Evolutionary conservation across 2,329 filamentous ascomycete genomes (phyloP).

Genomic region (Dendrostoma leiphaemia): DNA sequence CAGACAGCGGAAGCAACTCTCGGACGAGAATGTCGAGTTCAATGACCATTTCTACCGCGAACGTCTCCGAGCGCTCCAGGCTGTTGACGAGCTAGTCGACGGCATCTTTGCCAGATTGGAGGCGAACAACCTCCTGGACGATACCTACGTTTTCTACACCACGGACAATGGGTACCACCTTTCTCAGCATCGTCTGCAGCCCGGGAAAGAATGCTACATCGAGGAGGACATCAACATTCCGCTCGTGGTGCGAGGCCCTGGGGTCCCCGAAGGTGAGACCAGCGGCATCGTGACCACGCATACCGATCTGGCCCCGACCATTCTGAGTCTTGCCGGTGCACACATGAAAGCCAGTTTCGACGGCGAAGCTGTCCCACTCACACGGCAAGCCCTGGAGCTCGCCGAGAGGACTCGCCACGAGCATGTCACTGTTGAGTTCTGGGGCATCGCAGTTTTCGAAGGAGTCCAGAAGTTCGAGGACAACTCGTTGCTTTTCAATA

Average conservation of each 20-base stretch:
- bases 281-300: slow-evolving; percentile 55
- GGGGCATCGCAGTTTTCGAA: slow-evolving; percentile 35
- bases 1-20: slow-evolving; percentile 34
- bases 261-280: slow-evolving; percentile 40
- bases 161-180: slow-evolving; percentile 61
- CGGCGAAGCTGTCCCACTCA: slow-evolving; percentile 45
- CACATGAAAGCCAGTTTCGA: slow-evolving; percentile 51
- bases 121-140: slow-evolving; percentile 55
- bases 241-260: slow-evolving; percentile 58
- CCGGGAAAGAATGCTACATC: slow-evolving; percentile 56
- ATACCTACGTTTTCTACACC: slow-evolving; percentile 58
- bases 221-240: slow-evolving; percentile 60
- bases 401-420: slow-evolving; percentile 34
- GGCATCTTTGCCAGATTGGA: slow-evolving; percentile 42
- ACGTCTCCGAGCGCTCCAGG: slow-evolving; percentile 50
- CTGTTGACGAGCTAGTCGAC: slow-evolving; percentile 54
- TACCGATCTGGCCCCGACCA: slow-evolving; percentile 61
- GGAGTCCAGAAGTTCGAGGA: slow-evolving; percentile 20
- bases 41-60: slow-evolving; percentile 50
- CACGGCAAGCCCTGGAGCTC: too few relatives aligned
- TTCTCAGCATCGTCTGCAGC: slow-evolving; percentile 55
- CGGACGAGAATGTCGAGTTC: slow-evolving; percentile 36
- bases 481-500: slow-evolving; percentile 7
- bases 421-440: slow-evolving; percentile 48
- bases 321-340: slow-evolving; percentile 45